Evolutionary conservation across 768 basidiomycete species (phyloP).

Genomic region (Lenzites betulinus): DNA sequence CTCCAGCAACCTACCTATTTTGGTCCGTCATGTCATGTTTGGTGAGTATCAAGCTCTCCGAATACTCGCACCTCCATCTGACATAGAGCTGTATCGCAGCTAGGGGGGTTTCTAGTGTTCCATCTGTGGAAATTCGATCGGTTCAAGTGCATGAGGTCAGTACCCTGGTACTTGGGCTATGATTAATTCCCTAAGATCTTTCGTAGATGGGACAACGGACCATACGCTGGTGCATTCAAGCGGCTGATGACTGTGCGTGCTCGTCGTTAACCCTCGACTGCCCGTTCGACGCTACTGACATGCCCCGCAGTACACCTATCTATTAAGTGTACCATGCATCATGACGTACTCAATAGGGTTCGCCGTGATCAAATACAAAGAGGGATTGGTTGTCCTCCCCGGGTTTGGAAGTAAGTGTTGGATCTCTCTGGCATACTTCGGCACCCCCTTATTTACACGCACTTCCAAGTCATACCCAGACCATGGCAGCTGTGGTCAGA

Average conservation of each 20-base stretch:
- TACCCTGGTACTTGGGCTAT: background rate
- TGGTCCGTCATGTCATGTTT: conserved; percentile 58
- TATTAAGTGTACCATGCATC: conserved; percentile 62
- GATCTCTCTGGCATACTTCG: background rate
- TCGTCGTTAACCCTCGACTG: background rate
- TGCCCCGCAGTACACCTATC: conserved; percentile 63
- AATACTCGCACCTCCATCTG: background rate
- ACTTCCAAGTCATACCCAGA: conserved; percentile 57
- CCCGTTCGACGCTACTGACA: background rate
- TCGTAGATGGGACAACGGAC: conserved; percentile 71
- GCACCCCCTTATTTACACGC: conserved; percentile 5
- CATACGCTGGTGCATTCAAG: conserved; percentile 75
- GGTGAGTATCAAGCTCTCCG: conserved; percentile 40
- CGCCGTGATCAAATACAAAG: conserved; percentile 68
- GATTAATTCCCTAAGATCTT: background rate
- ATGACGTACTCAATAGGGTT: conserved; percentile 62
- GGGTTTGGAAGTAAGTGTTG: conserved; percentile 49
- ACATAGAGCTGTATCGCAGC: conserved; percentile 36
- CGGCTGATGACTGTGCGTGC: conserved; percentile 79
- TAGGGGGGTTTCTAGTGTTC: conserved; percentile 63
- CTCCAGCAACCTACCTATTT: conserved; percentile 60
- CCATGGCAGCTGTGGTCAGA: conserved; percentile 62
- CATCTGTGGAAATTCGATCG: conserved; percentile 82
- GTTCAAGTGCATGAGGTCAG: conserved; percentile 71
- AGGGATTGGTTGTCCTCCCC: conserved; percentile 58